Conservation (phyloP, 1,139 yeast genomes). For the Komagataea norvegica region DNA sequence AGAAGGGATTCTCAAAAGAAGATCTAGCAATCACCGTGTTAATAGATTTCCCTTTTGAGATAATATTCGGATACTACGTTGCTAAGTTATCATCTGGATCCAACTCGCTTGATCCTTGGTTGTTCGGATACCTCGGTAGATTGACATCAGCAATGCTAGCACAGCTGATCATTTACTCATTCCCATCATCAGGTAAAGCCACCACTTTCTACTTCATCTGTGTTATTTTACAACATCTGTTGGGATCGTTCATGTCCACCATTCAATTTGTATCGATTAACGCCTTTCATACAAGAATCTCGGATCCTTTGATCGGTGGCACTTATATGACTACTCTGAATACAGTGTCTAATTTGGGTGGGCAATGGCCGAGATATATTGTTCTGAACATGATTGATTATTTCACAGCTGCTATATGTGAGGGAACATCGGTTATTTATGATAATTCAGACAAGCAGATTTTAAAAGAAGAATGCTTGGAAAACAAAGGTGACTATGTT, state of each 20-base stretch:
- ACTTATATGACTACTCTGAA: slow-evolving; percentile 96
- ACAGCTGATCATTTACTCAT: slow-evolving; percentile 64
- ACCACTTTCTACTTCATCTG: slow-evolving; percentile 50
- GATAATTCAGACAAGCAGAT: slow-evolving; percentile 37
- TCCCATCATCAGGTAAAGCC: slow-evolving; percentile 47
- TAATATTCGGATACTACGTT: slow-evolving; percentile 90
- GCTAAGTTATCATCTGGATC: slow-evolving; percentile 89
- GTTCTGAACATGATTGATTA: slow-evolving; percentile 76
- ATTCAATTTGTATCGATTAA: slow-evolving; percentile 91
- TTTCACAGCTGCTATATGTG: slow-evolving; percentile 49
- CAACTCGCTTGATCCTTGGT: slow-evolving; percentile 78
- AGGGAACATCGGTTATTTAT: slow-evolving; percentile 24
- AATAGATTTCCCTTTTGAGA: slow-evolving; percentile 94
- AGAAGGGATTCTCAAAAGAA: slow-evolving; percentile 88
- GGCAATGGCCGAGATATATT: slow-evolving; percentile 92
- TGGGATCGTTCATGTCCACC: slow-evolving; percentile 90
- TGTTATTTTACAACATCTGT: slow-evolving; percentile 74
- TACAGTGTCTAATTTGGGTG: slow-evolving; percentile 90
- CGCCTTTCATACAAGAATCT: slow-evolving; percentile 92
- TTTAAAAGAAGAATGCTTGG: slow-evolving; percentile 45
- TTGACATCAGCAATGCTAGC: slow-evolving; percentile 71
- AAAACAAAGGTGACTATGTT: slow-evolving; percentile 50
- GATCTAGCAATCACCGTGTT: slow-evolving; percentile 89
- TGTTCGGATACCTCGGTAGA: slow-evolving; percentile 84
- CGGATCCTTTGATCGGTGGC: slow-evolving; percentile 95